These are phyloP conservation scores for Tolypocladium capitatum DNA, from an alignment of 2,329 filamentous ascomycete species.

Conservation along the genomic window DNA sequence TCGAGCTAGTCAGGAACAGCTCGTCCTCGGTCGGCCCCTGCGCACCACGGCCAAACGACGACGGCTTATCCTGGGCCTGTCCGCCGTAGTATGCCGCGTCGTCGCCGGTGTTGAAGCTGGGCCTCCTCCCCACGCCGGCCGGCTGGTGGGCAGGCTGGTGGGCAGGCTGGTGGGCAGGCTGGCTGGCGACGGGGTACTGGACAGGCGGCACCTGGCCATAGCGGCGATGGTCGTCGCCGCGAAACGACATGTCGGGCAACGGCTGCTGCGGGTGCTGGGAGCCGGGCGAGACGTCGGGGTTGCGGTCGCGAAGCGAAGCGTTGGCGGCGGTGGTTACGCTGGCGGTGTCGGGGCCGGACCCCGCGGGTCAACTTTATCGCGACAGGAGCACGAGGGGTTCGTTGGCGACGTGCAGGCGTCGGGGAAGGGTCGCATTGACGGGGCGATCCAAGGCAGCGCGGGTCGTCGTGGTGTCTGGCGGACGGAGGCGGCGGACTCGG, in stretches of 20 bases:
- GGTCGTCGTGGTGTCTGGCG: background rate
- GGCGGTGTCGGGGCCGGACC: constrained; percentile 2
- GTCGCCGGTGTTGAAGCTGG: constrained; percentile 67
- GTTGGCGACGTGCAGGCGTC: background rate
- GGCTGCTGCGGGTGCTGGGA: background rate
- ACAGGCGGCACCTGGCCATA: constrained; percentile 55
- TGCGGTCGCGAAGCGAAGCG: background rate
- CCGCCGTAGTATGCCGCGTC: constrained; percentile 43
- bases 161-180: constrained; percentile 13
- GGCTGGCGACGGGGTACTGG: constrained; percentile 42
- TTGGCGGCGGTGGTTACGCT: background rate
- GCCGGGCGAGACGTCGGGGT: background rate
- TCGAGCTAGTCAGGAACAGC: constrained; percentile 46
- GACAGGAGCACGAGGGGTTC: background rate
- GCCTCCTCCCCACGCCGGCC: constrained; percentile 34
- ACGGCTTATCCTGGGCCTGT: constrained; percentile 12
- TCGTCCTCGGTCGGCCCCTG: constrained; percentile 35
- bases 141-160: no score
- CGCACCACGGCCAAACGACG: constrained; percentile 1
- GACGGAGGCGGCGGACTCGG: background rate
- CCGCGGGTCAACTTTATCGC: constrained; percentile 9
- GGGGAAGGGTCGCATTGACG: background rate
- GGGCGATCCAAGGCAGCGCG: background rate
- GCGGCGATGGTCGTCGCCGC: constrained; percentile 47
- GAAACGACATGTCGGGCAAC: constrained; percentile 43